These are phyloP conservation scores for Cutaneotrichosporon sp. DNA, from an alignment of 1,284 basidiomycete species.

Conservation along the genomic window DNA sequence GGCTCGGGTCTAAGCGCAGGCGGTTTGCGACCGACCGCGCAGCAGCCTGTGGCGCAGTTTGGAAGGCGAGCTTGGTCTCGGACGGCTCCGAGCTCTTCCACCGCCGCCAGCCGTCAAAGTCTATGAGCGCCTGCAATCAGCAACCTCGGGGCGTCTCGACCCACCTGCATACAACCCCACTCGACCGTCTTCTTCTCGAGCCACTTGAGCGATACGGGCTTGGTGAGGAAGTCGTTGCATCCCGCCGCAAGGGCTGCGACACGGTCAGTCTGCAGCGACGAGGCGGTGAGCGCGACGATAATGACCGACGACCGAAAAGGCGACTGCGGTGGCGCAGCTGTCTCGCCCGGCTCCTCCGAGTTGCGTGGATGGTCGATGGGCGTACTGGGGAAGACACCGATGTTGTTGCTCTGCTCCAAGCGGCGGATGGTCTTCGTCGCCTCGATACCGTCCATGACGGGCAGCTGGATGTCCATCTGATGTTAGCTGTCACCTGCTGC, in stretches of 20 bases:
- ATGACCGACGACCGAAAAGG: conserved; percentile 93
- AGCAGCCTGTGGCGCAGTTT: conserved; percentile 44
- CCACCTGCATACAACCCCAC: conserved; percentile 67
- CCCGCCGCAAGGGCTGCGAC: conserved; percentile 94
- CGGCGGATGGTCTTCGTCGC: conserved; percentile 94
- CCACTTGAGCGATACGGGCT: conserved; percentile 93
- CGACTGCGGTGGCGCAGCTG: conserved; percentile 41
- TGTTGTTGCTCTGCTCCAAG: conserved; percentile 69
- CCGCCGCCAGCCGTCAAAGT: conserved; percentile 54
- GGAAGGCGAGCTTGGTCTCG: conserved; percentile 47
- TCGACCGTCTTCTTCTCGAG: conserved; percentile 98
- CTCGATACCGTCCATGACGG: conserved; percentile 96
- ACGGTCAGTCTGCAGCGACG: conserved; percentile 86
- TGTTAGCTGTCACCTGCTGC: not conserved
- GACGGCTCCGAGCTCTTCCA: conserved; percentile 46
- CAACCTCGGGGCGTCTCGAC: conserved; percentile 13
- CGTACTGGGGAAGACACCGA: conserved; percentile 67
- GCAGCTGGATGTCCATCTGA: conserved; percentile 99
- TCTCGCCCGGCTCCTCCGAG: conserved; percentile 7
- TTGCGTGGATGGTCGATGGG: conserved; percentile 58
- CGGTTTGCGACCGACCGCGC: conserved; percentile 45
- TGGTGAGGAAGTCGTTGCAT: conserved; percentile 98
- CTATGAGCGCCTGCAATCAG: conserved; percentile 50
- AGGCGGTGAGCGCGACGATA: conserved; percentile 96
- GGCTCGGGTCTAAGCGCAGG: conserved; percentile 45